Conservation (phyloP, 129 eudicot genomes). For the Lactuca saligna region DNA sequence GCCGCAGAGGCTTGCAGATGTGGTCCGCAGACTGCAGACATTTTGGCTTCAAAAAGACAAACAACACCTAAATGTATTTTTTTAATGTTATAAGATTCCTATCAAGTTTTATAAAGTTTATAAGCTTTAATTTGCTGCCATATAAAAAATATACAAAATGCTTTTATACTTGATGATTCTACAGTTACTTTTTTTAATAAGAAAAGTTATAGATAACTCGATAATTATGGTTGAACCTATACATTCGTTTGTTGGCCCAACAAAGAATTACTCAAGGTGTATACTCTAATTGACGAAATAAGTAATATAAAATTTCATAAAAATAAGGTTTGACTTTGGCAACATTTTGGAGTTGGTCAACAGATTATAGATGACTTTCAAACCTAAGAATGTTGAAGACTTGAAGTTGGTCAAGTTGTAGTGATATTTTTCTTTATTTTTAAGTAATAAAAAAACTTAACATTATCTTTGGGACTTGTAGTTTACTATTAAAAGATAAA, state of each 20-base stretch:
- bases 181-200: not conserved
- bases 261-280: not conserved
- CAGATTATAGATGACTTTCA: slow-evolving; percentile 13
- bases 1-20: too few relatives aligned
- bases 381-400: slow-evolving; percentile 8
- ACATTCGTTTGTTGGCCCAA: not conserved
- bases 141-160: not conserved
- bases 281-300: not conserved
- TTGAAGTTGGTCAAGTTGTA: slow-evolving; percentile 7
- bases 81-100: too few relatives aligned
- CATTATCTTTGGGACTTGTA: slow-evolving; percentile 1
- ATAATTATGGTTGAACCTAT: not conserved
- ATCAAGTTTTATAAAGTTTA: too few relatives aligned
- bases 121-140: too few relatives aligned
- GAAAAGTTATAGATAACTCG: not conserved
- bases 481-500: not conserved
- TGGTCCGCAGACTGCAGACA: too few relatives aligned
- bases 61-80: too few relatives aligned
- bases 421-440: not conserved
- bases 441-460: not conserved
- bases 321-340: slow-evolving; percentile 14
- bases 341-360: slow-evolving; percentile 27
- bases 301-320: not conserved
- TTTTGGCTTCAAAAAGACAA: too few relatives aligned
- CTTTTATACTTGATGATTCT: not conserved